Conservation (phyloP, 2,329 filamentous ascomycete species). For the Diaporthe citri region DNA sequence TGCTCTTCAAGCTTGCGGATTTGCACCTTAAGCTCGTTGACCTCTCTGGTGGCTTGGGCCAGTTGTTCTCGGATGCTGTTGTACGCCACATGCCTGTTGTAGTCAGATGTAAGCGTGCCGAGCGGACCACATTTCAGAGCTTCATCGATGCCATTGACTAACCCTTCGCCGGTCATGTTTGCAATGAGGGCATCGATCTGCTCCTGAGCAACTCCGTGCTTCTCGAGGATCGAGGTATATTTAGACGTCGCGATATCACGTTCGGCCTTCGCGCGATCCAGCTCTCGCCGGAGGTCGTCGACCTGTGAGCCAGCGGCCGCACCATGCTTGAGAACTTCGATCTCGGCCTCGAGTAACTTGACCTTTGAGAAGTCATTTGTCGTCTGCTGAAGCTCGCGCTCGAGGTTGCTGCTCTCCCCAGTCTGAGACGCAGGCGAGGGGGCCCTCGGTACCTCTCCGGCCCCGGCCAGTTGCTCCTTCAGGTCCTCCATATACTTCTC, state of each 20-base stretch:
- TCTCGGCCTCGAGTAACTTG: slow-evolving; percentile 70
- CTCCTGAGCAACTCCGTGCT: slow-evolving; percentile 67
- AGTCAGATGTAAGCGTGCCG: slow-evolving; percentile 59
- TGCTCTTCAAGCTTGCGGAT: slow-evolving; percentile 61
- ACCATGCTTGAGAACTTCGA: slow-evolving; percentile 65
- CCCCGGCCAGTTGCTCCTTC: slow-evolving; percentile 67
- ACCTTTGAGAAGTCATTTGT: slow-evolving; percentile 46
- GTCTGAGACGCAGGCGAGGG: slow-evolving; percentile 29
- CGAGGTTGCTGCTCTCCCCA: slow-evolving; percentile 56
- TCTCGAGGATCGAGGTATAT: slow-evolving; percentile 69
- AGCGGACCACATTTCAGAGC: slow-evolving; percentile 48
- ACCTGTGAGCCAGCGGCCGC: slow-evolving; percentile 32
- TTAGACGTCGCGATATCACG: slow-evolving; percentile 64
- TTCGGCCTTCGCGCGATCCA: slow-evolving; percentile 36
- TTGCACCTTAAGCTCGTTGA: slow-evolving; percentile 59
- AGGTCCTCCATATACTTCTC: slow-evolving; percentile 70
- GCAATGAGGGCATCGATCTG: slow-evolving; percentile 68
- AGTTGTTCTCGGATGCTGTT: slow-evolving; percentile 64
- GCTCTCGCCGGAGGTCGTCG: slow-evolving; percentile 37
- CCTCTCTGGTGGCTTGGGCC: slow-evolving; percentile 59
- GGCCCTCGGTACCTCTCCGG: slow-evolving; percentile 42
- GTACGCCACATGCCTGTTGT: slow-evolving; percentile 66
- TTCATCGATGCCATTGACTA: slow-evolving; percentile 57
- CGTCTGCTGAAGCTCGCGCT: slow-evolving; percentile 70
- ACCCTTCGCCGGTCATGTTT: slow-evolving; percentile 67